phyloP scores from a whole-genome alignment of 345 rosid genomes.

The Bruguiera sexangula region DNA sequence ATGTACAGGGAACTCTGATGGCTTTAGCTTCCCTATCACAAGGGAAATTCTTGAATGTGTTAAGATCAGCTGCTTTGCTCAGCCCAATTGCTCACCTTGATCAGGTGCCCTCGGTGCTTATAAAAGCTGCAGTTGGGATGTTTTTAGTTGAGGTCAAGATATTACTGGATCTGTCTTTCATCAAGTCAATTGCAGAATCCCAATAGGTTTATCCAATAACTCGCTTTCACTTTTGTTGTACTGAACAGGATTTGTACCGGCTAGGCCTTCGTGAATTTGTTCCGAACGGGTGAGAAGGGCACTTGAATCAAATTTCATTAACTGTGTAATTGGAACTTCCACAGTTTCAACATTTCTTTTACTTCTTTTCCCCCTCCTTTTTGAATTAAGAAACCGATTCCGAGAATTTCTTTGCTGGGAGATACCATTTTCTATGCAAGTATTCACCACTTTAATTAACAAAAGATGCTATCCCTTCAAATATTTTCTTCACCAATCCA shows the following conservation, averaged over 20 bases:
- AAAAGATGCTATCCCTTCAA: background rate
- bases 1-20: constrained; percentile 41
- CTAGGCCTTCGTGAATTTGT: constrained; percentile 36
- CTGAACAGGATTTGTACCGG: constrained; percentile 38
- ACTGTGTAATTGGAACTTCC: background rate
- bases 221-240: background rate
- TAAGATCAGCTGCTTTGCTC: constrained; percentile 43
- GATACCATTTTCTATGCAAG: too few relatives aligned
- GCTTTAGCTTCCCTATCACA: constrained; percentile 42
- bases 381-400: too few relatives aligned
- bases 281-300: constrained; percentile 35
- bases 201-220: background rate
- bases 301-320: background rate
- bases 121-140: constrained; percentile 26
- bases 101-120: constrained; percentile 22
- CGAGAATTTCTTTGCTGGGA: too few relatives aligned
- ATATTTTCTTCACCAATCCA: too few relatives aligned
- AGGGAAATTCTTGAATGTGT: constrained; percentile 19
- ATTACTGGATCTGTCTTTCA: background rate
- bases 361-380: background rate
- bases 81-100: constrained; percentile 41
- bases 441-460: background rate
- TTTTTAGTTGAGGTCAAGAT: constrained; percentile 32
- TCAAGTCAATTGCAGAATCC: background rate
- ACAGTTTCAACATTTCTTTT: too few relatives aligned